These are phyloP conservation scores for Eragrostis tef DNA, from an alignment of 202 grass and related monocot species.

Conservation along the genomic window DNA sequence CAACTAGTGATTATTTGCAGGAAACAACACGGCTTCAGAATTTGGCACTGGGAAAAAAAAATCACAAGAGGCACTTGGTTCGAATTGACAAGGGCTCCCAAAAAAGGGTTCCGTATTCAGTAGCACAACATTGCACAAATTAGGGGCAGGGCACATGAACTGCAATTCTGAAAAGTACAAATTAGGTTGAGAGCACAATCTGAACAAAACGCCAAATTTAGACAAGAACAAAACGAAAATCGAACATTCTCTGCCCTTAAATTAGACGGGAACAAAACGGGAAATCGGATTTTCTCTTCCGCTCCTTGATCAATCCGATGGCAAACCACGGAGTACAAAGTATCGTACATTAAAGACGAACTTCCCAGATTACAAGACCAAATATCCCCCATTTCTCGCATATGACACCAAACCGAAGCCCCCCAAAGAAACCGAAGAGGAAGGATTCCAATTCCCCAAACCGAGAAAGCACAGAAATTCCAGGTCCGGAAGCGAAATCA, in stretches of 20 bases:
- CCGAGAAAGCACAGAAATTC: neutral
- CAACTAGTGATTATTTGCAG: neutral
- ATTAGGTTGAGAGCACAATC: neutral
- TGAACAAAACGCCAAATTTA: neutral
- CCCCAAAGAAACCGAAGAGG: neutral
- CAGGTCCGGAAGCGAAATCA: neutral
- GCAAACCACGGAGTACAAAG: neutral
- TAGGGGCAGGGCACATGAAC: neutral
- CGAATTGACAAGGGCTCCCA: neutral
- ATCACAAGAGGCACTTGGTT: neutral
- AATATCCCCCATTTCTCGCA: neutral
- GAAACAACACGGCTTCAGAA: neutral
- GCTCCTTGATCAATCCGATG: neutral
- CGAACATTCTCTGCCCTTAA: neutral
- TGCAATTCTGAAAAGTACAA: neutral
- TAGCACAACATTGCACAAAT: neutral
- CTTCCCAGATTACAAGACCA: neutral
- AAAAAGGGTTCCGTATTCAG: neutral
- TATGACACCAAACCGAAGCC: neutral
- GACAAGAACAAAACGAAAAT: neutral
- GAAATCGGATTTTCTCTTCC: neutral
- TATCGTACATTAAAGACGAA: neutral
- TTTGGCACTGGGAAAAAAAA: neutral
- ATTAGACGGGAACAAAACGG: neutral
- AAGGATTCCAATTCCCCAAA: neutral